Percentiles rank a stretch among this genome's conserved stretches.
phyloP scores from a whole-genome alignment of 345 rosid species.

The Alliaria petiolata region DNA sequence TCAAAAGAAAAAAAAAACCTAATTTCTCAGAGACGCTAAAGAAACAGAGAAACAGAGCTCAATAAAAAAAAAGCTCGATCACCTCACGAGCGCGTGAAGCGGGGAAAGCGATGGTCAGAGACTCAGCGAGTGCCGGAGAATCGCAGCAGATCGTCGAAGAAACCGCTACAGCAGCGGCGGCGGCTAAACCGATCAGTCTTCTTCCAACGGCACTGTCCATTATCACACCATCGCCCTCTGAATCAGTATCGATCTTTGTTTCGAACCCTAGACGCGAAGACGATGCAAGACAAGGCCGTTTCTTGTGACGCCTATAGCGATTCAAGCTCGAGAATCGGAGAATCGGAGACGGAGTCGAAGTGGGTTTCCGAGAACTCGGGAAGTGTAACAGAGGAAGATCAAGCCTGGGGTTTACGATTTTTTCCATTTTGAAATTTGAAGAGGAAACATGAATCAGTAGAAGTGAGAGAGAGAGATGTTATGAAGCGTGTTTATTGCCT shows the following conservation, averaged over 20 bases:
- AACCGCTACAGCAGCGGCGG: slow-evolving; percentile 52
- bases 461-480: not conserved
- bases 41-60: slow-evolving; percentile 20
- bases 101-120: slow-evolving; percentile 77
- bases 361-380: slow-evolving; percentile 32
- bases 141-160: slow-evolving; percentile 42
- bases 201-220: slow-evolving; percentile 29
- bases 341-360: slow-evolving; percentile 11
- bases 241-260: slow-evolving; percentile 8
- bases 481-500: not conserved
- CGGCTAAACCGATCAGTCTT: slow-evolving; percentile 49
- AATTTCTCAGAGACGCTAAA: not conserved
- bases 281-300: slow-evolving; percentile 28
- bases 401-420: slow-evolving; percentile 29
- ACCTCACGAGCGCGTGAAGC: slow-evolving; percentile 87
- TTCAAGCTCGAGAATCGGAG: slow-evolving; percentile 20
- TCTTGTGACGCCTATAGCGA: slow-evolving; percentile 12
- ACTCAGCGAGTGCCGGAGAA: slow-evolving; percentile 72
- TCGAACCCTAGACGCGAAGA: slow-evolving; percentile 5
- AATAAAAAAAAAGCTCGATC: not conserved
- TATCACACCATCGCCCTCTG: slow-evolving; percentile 17
- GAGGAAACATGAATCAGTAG: not conserved
- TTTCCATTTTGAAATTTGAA: slow-evolving; percentile 35
- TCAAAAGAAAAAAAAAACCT: not conserved
- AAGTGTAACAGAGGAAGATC: slow-evolving; percentile 27